These are phyloP conservation scores for Glaciozyma antarctica DNA, from an alignment of 768 basidiomycete species.

Conservation along the genomic window DNA sequence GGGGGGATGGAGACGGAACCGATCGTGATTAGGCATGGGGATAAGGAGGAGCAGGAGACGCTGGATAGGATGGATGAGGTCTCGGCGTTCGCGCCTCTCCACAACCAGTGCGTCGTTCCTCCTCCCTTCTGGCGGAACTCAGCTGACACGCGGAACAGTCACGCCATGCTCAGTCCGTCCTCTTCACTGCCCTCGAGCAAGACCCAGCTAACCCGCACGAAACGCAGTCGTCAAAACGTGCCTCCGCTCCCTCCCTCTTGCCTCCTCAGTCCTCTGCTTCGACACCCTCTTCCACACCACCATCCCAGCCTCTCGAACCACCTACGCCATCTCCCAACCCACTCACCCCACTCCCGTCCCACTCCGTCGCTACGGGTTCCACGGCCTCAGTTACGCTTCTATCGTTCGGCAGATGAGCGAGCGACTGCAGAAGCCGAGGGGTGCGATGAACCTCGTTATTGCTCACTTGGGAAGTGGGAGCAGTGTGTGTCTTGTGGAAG, in stretches of 20 bases:
- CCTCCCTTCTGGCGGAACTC: constrained; percentile 40
- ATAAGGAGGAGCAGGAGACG: constrained; percentile 61
- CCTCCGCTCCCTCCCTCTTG: constrained; percentile 53
- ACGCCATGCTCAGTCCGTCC: not conserved
- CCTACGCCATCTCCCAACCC: constrained; percentile 63
- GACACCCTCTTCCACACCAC: constrained; percentile 77
- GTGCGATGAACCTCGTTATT: constrained; percentile 61
- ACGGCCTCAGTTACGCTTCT: constrained; percentile 52
- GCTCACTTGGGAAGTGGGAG: constrained; percentile 88
- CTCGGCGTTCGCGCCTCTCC: constrained; percentile 26
- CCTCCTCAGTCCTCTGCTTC: constrained; percentile 72
- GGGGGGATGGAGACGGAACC: constrained; percentile 70
- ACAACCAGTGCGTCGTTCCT: constrained; percentile 20
- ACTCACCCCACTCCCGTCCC: constrained; percentile 54
- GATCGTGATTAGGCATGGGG: constrained; percentile 56
- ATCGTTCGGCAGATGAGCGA: constrained; percentile 57
- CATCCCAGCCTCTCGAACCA: constrained; percentile 64
- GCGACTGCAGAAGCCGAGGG: constrained; percentile 50
- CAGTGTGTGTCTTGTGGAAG: constrained; percentile 62
- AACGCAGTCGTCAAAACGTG: constrained; percentile 45
- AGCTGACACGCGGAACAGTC: constrained; percentile 48
- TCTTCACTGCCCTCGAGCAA: not conserved
- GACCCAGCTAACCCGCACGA: not conserved
- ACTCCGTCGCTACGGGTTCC: constrained; percentile 83
- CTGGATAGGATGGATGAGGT: constrained; percentile 45